A percentile compares a stretch with the other conserved stretches of the same genome.
Evolutionary conservation across 164 flowering plant genomes (phyloP).

Genomic region (Umbilicus rupestris): DNA sequence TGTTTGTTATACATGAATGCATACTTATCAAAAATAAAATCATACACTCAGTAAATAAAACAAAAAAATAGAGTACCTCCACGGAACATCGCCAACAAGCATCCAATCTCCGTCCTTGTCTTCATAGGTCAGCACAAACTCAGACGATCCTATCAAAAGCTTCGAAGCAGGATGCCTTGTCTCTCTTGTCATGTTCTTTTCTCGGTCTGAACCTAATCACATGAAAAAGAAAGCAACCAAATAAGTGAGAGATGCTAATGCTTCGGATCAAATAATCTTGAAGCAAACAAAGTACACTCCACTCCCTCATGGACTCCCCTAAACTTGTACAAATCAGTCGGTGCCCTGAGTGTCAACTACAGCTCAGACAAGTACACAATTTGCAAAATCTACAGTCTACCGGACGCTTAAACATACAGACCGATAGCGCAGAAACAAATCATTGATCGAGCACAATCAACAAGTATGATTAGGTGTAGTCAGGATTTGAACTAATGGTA

Average conservation of each 20-base stretch:
- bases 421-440: no score
- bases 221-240: background rate
- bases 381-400: no score
- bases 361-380: no score
- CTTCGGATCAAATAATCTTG: background rate
- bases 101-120: slow-evolving; percentile 75
- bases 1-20: background rate
- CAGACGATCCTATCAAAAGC: slow-evolving; percentile 40
- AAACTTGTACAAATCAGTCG: no score
- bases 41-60: background rate
- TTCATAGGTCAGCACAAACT: slow-evolving; percentile 55
- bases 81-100: slow-evolving; percentile 77
- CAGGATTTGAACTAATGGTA: no score
- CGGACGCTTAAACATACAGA: no score
- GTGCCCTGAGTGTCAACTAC: no score
- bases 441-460: no score
- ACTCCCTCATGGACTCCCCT: no score
- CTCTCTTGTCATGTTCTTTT: slow-evolving; percentile 18
- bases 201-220: slow-evolving; percentile 21
- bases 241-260: background rate
- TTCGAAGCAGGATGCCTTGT: slow-evolving; percentile 17
- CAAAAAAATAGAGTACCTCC: slow-evolving; percentile 32
- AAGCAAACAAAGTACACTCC: background rate
- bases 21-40: background rate
- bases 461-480: no score